These are phyloP conservation scores for Boechera divaricarpa DNA, from an alignment of 345 rosid species.

Conservation along the genomic window DNA sequence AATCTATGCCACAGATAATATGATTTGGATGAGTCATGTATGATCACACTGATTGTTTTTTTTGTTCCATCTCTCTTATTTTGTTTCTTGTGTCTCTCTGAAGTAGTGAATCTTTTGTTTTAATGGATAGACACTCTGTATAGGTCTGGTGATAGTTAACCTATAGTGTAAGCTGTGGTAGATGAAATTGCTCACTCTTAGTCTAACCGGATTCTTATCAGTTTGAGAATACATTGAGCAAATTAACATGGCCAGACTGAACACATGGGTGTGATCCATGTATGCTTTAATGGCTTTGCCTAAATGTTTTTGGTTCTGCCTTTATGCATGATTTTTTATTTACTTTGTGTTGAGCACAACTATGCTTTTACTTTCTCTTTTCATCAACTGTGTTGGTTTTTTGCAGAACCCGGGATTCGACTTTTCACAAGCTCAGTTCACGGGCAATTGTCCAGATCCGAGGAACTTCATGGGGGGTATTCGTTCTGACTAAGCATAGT, in stretches of 20 bases:
- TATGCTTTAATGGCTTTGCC: neutral
- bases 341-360: conserved; percentile 8
- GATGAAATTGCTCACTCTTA: neutral
- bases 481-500: conserved; percentile 55
- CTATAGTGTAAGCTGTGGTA: neutral
- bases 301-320: neutral
- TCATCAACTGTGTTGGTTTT: neutral
- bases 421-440: conserved; percentile 94
- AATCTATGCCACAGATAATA: neutral
- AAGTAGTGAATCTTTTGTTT: conserved; percentile 3
- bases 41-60: neutral
- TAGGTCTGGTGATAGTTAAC: conserved; percentile 17
- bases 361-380: neutral
- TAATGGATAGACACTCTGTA: conserved; percentile 9
- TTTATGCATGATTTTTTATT: neutral
- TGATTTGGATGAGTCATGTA: neutral
- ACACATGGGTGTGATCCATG: conserved; percentile 17
- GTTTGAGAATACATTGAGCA: neutral
- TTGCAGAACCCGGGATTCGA: conserved; percentile 96
- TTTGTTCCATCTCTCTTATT: neutral
- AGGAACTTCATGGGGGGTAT: conserved; percentile 93
- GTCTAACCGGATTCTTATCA: neutral
- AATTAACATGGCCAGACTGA: neutral
- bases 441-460: conserved; percentile 90
- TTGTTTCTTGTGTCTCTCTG: neutral